A percentile compares a stretch with the other conserved stretches of the same genome.
phyloP scores from a whole-genome alignment of 1,284 basidiomycete genomes.

The Trichosporon coremiiforme region DNA sequence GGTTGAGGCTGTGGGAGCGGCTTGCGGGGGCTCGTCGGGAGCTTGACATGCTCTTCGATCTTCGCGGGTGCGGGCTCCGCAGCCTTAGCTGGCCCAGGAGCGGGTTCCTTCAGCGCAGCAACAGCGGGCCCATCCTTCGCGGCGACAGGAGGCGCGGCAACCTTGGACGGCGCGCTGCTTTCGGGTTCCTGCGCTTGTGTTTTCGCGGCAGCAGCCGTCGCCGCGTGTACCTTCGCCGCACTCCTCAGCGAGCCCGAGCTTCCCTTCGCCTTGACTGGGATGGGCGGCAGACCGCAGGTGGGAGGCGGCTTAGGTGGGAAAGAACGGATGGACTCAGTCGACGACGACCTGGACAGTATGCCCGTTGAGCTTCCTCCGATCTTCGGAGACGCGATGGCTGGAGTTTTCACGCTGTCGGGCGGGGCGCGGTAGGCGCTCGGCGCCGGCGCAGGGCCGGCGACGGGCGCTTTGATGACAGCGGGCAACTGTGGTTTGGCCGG shows the following conservation, averaged over 20 bases:
- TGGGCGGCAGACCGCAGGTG: neutral
- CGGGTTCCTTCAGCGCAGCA: neutral
- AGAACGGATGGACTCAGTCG: neutral
- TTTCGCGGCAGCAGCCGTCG: neutral
- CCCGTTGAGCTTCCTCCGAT: neutral
- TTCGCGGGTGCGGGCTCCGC: neutral
- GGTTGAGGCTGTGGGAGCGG: neutral
- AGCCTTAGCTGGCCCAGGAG: neutral
- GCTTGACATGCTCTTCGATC: too few relatives aligned
- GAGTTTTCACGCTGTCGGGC: neutral
- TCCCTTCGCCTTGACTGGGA: constrained; percentile 2
- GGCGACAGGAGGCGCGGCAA: too few relatives aligned
- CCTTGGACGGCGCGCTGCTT: neutral
- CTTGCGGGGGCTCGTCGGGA: neutral
- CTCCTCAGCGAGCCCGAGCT: neutral
- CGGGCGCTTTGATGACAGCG: neutral
- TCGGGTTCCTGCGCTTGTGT: neutral
- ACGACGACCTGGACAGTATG: neutral
- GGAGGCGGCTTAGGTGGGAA: neutral
- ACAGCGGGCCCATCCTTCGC: too few relatives aligned
- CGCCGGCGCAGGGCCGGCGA: neutral
- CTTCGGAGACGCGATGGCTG: neutral
- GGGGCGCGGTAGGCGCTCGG: constrained; percentile 9
- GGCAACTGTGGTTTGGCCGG: neutral
- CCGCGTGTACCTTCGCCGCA: neutral